Base-by-base conservation (phyloP, 2,329 filamentous ascomycete genomes). In the Pseudogymnoascus sp. region DNA sequence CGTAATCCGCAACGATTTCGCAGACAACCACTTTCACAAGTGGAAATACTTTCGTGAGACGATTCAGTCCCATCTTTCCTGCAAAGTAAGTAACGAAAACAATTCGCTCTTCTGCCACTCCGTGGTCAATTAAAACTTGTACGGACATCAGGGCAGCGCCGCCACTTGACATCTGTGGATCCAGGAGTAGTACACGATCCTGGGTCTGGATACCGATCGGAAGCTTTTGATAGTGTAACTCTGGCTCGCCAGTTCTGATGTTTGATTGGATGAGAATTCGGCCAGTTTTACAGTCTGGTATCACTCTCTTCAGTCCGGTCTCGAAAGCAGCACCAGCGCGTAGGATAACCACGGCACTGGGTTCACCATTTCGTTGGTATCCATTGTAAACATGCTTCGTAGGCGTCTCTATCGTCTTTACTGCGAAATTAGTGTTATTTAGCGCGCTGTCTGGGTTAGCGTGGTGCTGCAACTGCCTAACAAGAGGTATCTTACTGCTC, bases 41-140 rank as follows among this genome's bases (percentile, higher is more conserved):
- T 0, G 95, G 92, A 71, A 95, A 99, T 2, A 96, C 95, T 64
- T 88, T 91, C 66, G 91, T 89, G 70, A 99, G 78, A 67, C 95
- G 83, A 72, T 95, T 91, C 66, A 97, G 75, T 0, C 93, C 95
- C 69, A 90, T 85, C 67, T 87, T 87, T 7, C 93, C 93, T 3
- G 93, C 93, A 67, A 91, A 89, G 73, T 96, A 97, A 3, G 93
- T 96, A 40, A 96, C 93, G 73, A 97, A 88, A 36, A 97, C 90
- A 67, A 99, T 96, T 67, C 83, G 88, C 53, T 91, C 84, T 72
- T 95, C 88, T 5, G 85, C 78, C 5, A 97, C 93, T 10, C 95
- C 95, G 72, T 97, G 93, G 74, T 99, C 95, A 14, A 96, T 86
- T 62, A 99, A 79, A n/a, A 97, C 91, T 72, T 95, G 89, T 44